These are phyloP conservation scores for Tetradesmus lagerheimii DNA, from an alignment of 139 green algal genomes.

Conservation along the genomic window DNA sequence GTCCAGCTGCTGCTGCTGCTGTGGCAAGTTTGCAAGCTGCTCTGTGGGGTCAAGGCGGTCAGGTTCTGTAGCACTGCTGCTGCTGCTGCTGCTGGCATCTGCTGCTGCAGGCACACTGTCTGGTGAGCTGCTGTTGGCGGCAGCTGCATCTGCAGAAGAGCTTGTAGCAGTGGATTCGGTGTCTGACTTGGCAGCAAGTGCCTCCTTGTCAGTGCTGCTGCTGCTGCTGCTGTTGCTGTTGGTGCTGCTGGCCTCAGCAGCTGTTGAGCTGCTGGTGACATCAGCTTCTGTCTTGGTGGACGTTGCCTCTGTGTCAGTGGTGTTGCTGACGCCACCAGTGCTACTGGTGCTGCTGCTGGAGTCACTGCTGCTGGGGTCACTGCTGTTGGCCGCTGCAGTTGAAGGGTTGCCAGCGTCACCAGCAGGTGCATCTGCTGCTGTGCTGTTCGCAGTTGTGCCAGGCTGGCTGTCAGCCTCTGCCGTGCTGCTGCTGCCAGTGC, in stretches of 20 bases:
- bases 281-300: not conserved
- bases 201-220: not conserved
- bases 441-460: not conserved
- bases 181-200: not conserved
- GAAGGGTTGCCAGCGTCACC: not conserved
- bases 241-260: not conserved
- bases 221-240: not conserved
- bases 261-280: not conserved
- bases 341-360: too few relatives aligned
- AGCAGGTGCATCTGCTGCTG: not conserved
- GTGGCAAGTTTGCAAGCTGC: conserved; percentile 29
- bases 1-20: conserved; percentile 10
- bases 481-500: not conserved
- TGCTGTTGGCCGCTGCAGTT: not conserved
- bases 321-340: not conserved
- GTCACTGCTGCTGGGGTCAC: not conserved
- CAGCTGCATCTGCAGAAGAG: not conserved
- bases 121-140: not conserved
- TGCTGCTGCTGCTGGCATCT: not conserved
- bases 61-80: not conserved
- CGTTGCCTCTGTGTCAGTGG: not conserved
- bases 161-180: not conserved
- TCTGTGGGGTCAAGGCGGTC: not conserved
- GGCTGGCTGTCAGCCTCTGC: not conserved
- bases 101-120: not conserved